Percentiles rank a stretch among this genome's conserved stretches.
Evolutionary conservation across 257 asterid species (phyloP).

Genomic region (Handroanthus guayacan): DNA sequence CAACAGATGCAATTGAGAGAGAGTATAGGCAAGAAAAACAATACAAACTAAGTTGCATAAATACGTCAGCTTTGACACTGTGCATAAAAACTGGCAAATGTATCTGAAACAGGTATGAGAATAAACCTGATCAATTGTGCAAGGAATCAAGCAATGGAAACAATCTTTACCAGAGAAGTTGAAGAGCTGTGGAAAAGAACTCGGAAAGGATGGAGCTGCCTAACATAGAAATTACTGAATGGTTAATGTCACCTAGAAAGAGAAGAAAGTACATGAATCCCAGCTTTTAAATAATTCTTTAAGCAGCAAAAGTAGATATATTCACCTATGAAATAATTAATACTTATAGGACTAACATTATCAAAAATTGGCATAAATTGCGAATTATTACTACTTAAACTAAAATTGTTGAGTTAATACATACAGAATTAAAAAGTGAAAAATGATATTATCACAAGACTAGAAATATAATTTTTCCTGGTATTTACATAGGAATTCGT

Average conservation of each 20-base stretch:
- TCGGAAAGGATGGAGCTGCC: conserved; percentile 98
- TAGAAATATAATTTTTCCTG: too few relatives aligned
- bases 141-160: conserved; percentile 90
- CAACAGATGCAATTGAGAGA: not conserved
- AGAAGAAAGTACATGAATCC: conserved; percentile 21
- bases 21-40: not conserved
- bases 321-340: too few relatives aligned
- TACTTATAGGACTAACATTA: too few relatives aligned
- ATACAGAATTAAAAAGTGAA: too few relatives aligned
- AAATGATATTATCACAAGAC: too few relatives aligned
- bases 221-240: conserved; percentile 36
- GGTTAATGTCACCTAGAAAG: conserved; percentile 23
- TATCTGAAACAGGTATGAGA: conserved; percentile 28
- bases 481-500: too few relatives aligned
- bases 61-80: too few relatives aligned
- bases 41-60: not conserved
- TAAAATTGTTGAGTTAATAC: too few relatives aligned
- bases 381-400: too few relatives aligned
- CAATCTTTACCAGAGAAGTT: conserved; percentile 63
- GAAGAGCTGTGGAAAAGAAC: conserved; percentile 88
- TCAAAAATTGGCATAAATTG: too few relatives aligned
- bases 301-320: not conserved
- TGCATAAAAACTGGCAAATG: not conserved
- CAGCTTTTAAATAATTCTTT: not conserved
- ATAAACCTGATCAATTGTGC: conserved; percentile 95